These are phyloP conservation scores for Kwoniella shandongensis DNA, from an alignment of 768 basidiomycete genomes.

Conservation along the genomic window DNA sequence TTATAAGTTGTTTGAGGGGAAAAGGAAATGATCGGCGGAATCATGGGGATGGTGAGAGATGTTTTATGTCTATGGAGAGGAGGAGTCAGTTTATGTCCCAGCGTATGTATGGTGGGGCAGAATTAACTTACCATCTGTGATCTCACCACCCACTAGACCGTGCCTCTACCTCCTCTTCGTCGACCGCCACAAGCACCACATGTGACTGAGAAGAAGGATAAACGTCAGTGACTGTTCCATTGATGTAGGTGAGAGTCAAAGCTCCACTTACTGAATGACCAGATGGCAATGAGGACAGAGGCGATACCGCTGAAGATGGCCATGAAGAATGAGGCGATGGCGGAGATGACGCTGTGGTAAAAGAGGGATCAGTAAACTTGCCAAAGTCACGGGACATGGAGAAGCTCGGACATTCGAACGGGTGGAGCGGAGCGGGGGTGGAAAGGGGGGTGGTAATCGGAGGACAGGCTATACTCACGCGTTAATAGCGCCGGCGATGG, in stretches of 20 bases:
- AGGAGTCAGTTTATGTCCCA: neutral
- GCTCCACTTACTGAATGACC: constrained; percentile 36
- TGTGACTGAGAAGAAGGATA: constrained; percentile 26
- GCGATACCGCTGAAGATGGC: constrained; percentile 44
- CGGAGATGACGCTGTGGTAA: constrained; percentile 19
- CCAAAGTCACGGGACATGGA: neutral
- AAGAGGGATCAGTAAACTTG: neutral
- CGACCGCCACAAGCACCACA: constrained; percentile 38
- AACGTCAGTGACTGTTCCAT: neutral
- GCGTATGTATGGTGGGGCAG: neutral
- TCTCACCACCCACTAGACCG: constrained; percentile 41
- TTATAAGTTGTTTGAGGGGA: constrained; percentile 5
- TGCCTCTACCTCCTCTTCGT: constrained; percentile 41
- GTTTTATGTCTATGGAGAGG: constrained; percentile 1
- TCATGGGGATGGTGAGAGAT: constrained; percentile 29
- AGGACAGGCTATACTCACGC: neutral
- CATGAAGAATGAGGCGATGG: constrained; percentile 38
- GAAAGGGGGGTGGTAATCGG: neutral
- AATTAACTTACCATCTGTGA: constrained; percentile 13
- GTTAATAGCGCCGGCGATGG: constrained; percentile 26
- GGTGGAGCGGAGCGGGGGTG: neutral
- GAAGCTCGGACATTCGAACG: constrained; percentile 10
- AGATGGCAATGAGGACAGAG: constrained; percentile 39
- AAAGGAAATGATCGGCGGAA: neutral
- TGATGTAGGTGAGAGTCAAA: too few relatives aligned